Percentiles rank a stretch among this genome's conserved stretches.
Evolutionary conservation across 1,284 basidiomycete genomes (phyloP).

Genomic region (Ganoderma resinaceum): DNA sequence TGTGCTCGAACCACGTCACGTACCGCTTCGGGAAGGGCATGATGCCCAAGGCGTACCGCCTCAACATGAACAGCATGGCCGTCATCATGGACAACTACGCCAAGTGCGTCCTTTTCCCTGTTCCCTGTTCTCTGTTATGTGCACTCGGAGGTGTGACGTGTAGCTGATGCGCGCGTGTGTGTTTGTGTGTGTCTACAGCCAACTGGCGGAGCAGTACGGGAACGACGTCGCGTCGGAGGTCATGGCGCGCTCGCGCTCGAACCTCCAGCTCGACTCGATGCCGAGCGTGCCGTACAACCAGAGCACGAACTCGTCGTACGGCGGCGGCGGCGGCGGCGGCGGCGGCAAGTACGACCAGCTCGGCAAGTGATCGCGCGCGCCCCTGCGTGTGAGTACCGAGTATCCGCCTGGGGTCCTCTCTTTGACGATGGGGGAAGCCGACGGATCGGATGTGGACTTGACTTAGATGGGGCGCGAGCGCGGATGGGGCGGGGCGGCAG

Average conservation of each 20-base stretch:
- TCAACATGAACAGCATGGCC: conserved; percentile 63
- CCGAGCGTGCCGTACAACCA: conserved; percentile 41
- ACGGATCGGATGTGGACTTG: not conserved
- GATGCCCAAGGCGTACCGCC: conserved; percentile 68
- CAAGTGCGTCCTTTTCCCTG: conserved; percentile 48
- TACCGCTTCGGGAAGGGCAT: conserved; percentile 73
- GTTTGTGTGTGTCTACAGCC: conserved; percentile 34
- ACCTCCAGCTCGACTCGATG: conserved; percentile 43
- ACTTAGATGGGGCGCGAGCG: no score
- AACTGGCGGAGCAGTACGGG: conserved; percentile 54
- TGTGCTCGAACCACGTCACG: conserved; percentile 70
- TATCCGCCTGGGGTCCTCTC: not conserved
- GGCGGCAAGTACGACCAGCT: conserved; percentile 36
- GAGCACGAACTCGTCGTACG: conserved; percentile 28
- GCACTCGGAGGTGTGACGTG: no score
- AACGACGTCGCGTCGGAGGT: conserved; percentile 49
- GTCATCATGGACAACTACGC: conserved; percentile 72
- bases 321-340: conserved; percentile 20
- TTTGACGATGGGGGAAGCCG: not conserved
- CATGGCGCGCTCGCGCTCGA: conserved; percentile 48
- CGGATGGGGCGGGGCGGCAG: not conserved
- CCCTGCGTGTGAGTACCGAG: not conserved
- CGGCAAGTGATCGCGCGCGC: not conserved
- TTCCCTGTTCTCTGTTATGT: not conserved
- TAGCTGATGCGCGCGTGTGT: conserved; percentile 8